Evolutionary conservation across 768 basidiomycete genomes (phyloP).

Genomic region (Boletus eberwhitei): DNA sequence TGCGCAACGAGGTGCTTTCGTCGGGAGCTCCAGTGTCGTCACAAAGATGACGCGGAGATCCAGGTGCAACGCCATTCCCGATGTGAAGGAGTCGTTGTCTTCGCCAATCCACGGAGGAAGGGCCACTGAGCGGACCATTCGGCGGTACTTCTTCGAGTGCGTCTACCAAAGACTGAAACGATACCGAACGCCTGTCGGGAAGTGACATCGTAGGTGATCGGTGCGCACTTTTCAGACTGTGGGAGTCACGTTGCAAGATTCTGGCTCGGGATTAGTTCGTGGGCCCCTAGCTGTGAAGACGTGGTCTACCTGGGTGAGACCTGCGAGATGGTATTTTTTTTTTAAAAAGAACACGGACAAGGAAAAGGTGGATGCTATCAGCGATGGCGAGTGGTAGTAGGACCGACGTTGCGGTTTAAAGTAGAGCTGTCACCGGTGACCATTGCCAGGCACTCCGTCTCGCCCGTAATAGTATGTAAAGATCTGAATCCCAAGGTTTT

Average conservation of each 20-base stretch:
- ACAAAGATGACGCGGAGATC: background rate
- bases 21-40: slow-evolving; percentile 12
- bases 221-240: background rate
- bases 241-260: background rate
- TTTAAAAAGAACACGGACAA: background rate
- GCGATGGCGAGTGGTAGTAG: background rate
- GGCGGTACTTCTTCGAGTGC: slow-evolving; percentile 14
- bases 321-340: background rate
- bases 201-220: slow-evolving; percentile 15
- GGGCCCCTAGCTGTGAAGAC: no score
- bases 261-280: background rate
- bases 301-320: background rate
- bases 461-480: no score
- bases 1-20: slow-evolving; percentile 38
- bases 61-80: slow-evolving; percentile 27
- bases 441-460: no score
- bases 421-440: background rate
- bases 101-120: slow-evolving; percentile 58
- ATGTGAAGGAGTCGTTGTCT: slow-evolving; percentile 59
- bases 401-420: background rate
- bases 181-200: slow-evolving; percentile 16
- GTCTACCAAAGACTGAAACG: slow-evolving; percentile 18
- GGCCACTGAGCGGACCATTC: slow-evolving; percentile 41
- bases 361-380: no score
- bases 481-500: no score